Evolutionary conservation across 1,139 yeast species (phyloP).

Genomic region (Candida sp.): DNA sequence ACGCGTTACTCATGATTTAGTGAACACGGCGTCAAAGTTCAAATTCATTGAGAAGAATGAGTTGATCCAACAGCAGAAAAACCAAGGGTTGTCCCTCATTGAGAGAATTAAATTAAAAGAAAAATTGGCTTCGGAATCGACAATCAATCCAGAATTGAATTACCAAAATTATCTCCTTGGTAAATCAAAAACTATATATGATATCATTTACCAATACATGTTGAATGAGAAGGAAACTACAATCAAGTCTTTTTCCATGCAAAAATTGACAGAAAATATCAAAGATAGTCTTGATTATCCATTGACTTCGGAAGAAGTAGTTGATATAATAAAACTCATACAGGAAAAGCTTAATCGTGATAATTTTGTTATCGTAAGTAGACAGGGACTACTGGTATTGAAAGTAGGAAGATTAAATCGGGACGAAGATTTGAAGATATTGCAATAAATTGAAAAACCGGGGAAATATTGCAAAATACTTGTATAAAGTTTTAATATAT

Average conservation of each 20-base stretch:
- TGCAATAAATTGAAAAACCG: slow-evolving; percentile 5
- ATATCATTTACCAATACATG: slow-evolving; percentile 29
- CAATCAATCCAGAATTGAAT: slow-evolving; percentile 28
- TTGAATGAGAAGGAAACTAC: slow-evolving; percentile 5
- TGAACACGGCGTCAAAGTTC: slow-evolving; percentile 31
- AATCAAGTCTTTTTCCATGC: slow-evolving; percentile 19
- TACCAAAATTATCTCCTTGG: slow-evolving; percentile 35
- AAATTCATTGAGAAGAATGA: slow-evolving; percentile 24
- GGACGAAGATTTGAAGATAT: slow-evolving; percentile 17
- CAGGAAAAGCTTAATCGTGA: slow-evolving; percentile 13
- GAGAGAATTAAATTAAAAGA: slow-evolving; percentile 42
- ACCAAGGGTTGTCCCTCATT: slow-evolving; percentile 34
- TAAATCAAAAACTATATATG: slow-evolving; percentile 38
- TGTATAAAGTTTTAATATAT: no score
- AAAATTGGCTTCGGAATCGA: slow-evolving; percentile 8
- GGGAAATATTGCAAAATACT: neutral
- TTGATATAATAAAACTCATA: slow-evolving; percentile 21
- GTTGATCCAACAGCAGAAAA: slow-evolving; percentile 13
- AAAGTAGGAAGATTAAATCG: slow-evolving; percentile 25
- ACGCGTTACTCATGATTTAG: slow-evolving; percentile 13
- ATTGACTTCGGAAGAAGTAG: slow-evolving; percentile 27
- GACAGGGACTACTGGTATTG: slow-evolving; percentile 24
- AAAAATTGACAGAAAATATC: slow-evolving; percentile 22
- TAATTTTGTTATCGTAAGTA: slow-evolving; percentile 13
- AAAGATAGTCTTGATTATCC: slow-evolving; percentile 35